Conservation (phyloP, 371 early-diverging fungal genomes). For the Mortierella polycephala region DNA sequence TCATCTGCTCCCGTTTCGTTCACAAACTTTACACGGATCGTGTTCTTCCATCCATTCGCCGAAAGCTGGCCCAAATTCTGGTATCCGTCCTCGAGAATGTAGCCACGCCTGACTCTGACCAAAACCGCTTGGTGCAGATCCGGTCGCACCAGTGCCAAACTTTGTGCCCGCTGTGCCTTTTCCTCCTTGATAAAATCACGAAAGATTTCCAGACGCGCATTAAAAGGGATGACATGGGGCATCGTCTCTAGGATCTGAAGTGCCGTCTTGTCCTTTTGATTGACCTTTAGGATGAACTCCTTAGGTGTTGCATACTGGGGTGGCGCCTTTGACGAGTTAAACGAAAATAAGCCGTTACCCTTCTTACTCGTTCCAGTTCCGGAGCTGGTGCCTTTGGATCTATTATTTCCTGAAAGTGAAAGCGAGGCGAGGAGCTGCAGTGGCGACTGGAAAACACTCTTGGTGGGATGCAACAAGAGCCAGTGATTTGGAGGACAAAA, state of each 20-base stretch:
- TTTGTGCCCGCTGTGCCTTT: slow-evolving; percentile 41
- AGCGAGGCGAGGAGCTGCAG: slow-evolving; percentile 39
- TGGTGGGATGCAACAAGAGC: slow-evolving; percentile 66
- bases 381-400: slow-evolving; percentile 4
- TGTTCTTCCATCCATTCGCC: slow-evolving; percentile 71
- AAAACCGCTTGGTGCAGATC: slow-evolving; percentile 51
- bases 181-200: slow-evolving; percentile 77
- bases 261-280: slow-evolving; percentile 64
- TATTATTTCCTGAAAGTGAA: slow-evolving; percentile 49
- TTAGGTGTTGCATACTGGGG: slow-evolving; percentile 53
- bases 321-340: slow-evolving; percentile 36
- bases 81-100: slow-evolving; percentile 87
- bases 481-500: slow-evolving; percentile 81
- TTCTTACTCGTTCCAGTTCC: slow-evolving; percentile 6
- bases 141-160: slow-evolving; percentile 20
- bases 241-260: slow-evolving; percentile 79
- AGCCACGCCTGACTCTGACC: slow-evolving; percentile 74
- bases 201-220: slow-evolving; percentile 82
- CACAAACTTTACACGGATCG: slow-evolving; percentile 85
- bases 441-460: slow-evolving; percentile 42
- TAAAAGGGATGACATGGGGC: slow-evolving; percentile 89
- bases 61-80: slow-evolving; percentile 63
- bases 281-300: slow-evolving; percentile 41
- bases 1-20: slow-evolving; percentile 82
- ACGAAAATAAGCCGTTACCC: slow-evolving; percentile 23